phyloP scores from a whole-genome alignment of 2,329 filamentous ascomycete species.

The Colletotrichum salicis region DNA sequence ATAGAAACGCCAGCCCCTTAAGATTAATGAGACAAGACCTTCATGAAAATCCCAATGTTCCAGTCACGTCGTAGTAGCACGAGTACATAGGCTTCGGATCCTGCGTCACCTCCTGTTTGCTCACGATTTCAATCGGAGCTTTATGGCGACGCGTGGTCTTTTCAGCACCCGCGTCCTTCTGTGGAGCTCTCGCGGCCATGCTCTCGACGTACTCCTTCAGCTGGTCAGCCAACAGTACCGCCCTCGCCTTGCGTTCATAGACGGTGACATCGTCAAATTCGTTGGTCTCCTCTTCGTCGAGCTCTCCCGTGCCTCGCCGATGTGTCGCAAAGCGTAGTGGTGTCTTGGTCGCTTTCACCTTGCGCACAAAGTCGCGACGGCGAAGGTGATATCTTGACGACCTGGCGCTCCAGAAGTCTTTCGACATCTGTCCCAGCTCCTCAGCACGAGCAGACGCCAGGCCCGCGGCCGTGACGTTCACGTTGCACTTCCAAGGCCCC shows the following conservation, averaged over 20 bases:
- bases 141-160: background rate
- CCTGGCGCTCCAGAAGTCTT: constrained; percentile 54
- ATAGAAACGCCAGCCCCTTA: background rate
- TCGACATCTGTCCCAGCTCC: constrained; percentile 53
- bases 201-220: constrained; percentile 31
- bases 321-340: constrained; percentile 53
- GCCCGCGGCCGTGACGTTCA: constrained; percentile 44
- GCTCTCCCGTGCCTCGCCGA: constrained; percentile 40
- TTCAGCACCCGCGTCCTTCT: background rate
- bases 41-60: background rate
- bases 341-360: constrained; percentile 48
- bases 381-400: constrained; percentile 50
- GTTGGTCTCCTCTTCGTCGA: constrained; percentile 51
- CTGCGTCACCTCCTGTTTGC: constrained; percentile 29
- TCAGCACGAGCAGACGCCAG: constrained; percentile 47
- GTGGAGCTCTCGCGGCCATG: constrained; percentile 4
- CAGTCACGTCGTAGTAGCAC: constrained; percentile 34
- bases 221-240: constrained; percentile 21
- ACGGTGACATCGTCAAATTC: constrained; percentile 46
- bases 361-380: constrained; percentile 52
- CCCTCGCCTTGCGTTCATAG: constrained; percentile 36
- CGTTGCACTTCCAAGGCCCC: constrained; percentile 47
- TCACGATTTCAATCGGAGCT: constrained; percentile 10
- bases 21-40: too few species aligned
- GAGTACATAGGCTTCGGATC: constrained; percentile 34